Conservation (phyloP, 768 basidiomycete genomes). For the Tylopilus sp. region DNA sequence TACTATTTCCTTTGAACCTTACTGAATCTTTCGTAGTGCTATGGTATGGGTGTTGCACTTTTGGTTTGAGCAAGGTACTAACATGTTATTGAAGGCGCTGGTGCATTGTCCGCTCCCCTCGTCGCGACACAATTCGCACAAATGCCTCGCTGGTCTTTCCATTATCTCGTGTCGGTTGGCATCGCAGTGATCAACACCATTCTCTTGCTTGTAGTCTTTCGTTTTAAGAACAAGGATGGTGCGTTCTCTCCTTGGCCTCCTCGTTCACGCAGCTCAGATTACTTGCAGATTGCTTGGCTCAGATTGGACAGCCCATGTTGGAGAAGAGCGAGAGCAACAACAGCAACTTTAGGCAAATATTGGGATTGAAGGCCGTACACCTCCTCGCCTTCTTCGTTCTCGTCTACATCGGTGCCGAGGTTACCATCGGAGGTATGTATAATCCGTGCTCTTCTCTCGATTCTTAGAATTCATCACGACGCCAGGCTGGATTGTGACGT, state of each 20-base stretch:
- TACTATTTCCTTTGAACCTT: background rate
- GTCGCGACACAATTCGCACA: constrained; percentile 80
- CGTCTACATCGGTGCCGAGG: constrained; percentile 69
- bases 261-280: constrained; percentile 2
- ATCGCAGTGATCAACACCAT: constrained; percentile 56
- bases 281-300: constrained; percentile 46
- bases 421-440: constrained; percentile 34
- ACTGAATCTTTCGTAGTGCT: constrained; percentile 17
- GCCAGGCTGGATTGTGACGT: constrained; percentile 71
- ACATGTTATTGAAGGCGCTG: constrained; percentile 43
- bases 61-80: background rate
- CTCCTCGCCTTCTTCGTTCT: constrained; percentile 60
- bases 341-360: constrained; percentile 49
- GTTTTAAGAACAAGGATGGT: constrained; percentile 69
- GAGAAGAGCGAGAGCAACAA: constrained; percentile 35
- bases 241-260: background rate
- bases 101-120: constrained; percentile 67
- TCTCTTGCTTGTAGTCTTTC: constrained; percentile 56
- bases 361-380: constrained; percentile 53
- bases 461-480: background rate
- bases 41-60: constrained; percentile 28
- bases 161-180: constrained; percentile 69
- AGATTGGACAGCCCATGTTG: constrained; percentile 48
- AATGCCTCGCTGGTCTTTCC: constrained; percentile 66
- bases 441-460: background rate